Base-by-base conservation (phyloP, 1,284 basidiomycete species). In the Athelia sp. region DNA sequence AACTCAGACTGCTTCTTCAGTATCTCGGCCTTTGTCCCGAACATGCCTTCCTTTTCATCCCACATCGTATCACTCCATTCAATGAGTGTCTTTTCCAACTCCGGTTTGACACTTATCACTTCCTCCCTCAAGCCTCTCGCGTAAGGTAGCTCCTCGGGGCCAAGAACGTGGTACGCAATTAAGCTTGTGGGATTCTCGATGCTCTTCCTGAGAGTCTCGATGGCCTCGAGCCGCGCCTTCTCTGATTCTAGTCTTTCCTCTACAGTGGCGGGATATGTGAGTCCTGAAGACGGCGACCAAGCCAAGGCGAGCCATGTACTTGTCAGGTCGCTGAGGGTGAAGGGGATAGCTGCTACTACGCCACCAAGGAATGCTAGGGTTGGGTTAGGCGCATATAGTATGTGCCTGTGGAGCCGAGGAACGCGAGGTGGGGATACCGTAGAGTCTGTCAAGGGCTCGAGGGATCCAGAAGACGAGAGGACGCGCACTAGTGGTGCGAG, bases 241-340 rank as follows among this genome's bases (percentile, higher is more conserved):
- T 76, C 74, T 34, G 67, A 72, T 8, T 32, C 55, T 3, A 75
- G 62, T 6, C 69, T 59, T 0, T 50, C 63, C 19, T 59, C 57
- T 1, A 54, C 9, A 1, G 68, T 64, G 17, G 56, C 45, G 0
- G 72, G 71, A 49, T 70, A 62, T 2, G 52, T 15, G 11, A 67
- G 52, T n/a, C n/a, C 36, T 17, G n/a, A 17, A 14, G 55, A 49
- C 2, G 61, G 52, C 1, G 54, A 50, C 69, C 70, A 74, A 3
- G 65, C 66, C n/a, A 72, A 57, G 2, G 71, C 56, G 32, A 76
- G 63, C 69, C 69, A 75, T 2, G 71, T 73, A 55, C 71, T 73
- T 13, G 61, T 61, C 42, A 75, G 56, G 48, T 77, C 73, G 2
- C 69, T 66, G 51, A 75, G 62, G 3, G 61, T 62, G 55, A 76